phyloP scores from a whole-genome alignment of 2,329 filamentous ascomycete genomes.

The Aspergillus terreus region DNA sequence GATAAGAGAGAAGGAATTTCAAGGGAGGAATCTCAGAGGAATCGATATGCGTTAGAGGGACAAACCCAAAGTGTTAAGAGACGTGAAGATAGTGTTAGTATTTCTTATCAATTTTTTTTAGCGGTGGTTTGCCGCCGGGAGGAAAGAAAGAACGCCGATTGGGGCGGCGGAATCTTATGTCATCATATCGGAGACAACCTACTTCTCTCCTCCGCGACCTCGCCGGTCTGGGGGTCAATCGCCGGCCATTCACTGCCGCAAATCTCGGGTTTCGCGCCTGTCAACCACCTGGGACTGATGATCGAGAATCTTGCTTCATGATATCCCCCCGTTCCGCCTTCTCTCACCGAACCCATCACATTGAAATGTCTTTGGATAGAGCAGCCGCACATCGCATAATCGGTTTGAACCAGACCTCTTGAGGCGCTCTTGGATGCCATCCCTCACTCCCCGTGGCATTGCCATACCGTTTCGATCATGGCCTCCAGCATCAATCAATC shows the following conservation, averaged over 20 bases:
- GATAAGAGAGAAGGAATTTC: background rate
- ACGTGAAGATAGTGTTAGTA: background rate
- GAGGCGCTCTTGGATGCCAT: constrained; percentile 8
- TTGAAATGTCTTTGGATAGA: constrained; percentile 29
- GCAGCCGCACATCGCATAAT: constrained; percentile 16
- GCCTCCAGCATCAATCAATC: constrained; percentile 36
- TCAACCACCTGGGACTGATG: background rate
- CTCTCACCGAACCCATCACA: constrained; percentile 2
- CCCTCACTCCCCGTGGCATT: background rate
- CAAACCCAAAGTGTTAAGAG: background rate
- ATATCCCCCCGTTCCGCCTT: background rate
- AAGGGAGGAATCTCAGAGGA: background rate
- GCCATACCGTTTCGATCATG: constrained; percentile 23
- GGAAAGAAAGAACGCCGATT: background rate
- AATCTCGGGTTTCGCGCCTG: background rate
- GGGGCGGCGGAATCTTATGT: constrained; percentile 26
- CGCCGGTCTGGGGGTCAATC: constrained; percentile 4
- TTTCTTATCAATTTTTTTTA: background rate
- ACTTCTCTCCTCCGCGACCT: constrained; percentile 17
- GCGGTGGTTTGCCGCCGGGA: background rate
- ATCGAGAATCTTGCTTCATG: background rate
- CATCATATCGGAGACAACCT: constrained; percentile 23
- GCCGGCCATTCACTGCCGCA: constrained; percentile 3
- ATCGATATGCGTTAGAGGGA: background rate
- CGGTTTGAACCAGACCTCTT: constrained; percentile 21